phyloP scores from a whole-genome alignment of 345 rosid genomes.

The Hibiscus mutabilis region DNA sequence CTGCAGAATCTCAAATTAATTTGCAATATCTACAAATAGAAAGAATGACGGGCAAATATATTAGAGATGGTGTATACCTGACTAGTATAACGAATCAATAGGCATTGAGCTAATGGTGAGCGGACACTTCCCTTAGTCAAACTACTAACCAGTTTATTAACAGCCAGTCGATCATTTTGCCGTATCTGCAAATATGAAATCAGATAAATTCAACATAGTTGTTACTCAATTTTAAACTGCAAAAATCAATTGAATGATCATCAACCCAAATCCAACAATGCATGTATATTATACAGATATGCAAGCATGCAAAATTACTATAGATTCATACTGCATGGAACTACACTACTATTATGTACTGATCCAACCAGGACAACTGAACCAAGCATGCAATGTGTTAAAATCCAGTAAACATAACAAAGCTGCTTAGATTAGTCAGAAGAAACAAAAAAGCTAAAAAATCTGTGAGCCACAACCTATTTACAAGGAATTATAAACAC shows the following conservation, averaged over 20 bases:
- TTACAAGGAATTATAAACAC: neutral
- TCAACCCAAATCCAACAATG: neutral
- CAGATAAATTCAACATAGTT: neutral
- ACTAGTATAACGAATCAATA: constrained; percentile 79
- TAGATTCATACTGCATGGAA: neutral
- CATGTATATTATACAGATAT: neutral
- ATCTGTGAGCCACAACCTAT: neutral
- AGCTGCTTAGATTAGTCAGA: neutral
- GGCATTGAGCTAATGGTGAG: constrained; percentile 96
- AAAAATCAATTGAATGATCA: neutral
- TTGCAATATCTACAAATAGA: constrained; percentile 1
- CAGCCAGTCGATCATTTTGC: constrained; percentile 87
- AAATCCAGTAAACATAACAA: neutral
- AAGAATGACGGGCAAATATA: neutral
- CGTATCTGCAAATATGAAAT: constrained; percentile 55
- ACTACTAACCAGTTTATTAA: constrained; percentile 82
- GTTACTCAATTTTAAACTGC: neutral
- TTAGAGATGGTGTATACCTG: constrained; percentile 46
- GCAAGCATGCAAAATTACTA: neutral
- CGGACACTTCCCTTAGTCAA: constrained; percentile 95
- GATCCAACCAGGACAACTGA: neutral
- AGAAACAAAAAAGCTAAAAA: neutral
- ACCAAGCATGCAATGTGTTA: neutral
- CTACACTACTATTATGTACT: neutral
- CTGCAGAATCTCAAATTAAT: constrained; percentile 30